Evolutionary conservation across 2,329 filamentous ascomycete species (phyloP).

Genomic region (Truncatella angustata): DNA sequence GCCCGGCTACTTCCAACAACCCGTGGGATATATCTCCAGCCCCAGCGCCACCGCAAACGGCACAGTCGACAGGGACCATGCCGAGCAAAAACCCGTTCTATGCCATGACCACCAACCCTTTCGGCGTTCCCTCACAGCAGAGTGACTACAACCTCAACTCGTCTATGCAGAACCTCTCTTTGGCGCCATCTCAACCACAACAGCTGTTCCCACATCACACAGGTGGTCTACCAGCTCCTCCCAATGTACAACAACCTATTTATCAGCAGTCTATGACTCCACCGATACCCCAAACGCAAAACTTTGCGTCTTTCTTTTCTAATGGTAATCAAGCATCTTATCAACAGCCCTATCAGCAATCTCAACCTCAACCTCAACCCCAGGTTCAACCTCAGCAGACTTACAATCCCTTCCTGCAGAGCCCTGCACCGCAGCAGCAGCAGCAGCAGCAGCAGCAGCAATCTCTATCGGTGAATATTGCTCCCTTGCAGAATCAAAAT

Average conservation of each 20-base stretch:
- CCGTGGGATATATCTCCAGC: constrained; percentile 62
- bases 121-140: constrained; percentile 51
- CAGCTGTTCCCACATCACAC: constrained; percentile 73
- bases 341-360: background rate
- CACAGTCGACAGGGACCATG: constrained; percentile 63
- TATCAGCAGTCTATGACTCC: constrained; percentile 45
- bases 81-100: constrained; percentile 58
- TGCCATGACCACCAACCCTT: constrained; percentile 73
- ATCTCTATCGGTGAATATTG: constrained; percentile 26
- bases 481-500: constrained; percentile 24
- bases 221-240: constrained; percentile 53
- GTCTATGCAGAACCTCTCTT: constrained; percentile 72
- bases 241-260: constrained; percentile 37
- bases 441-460: constrained; percentile 23
- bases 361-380: background rate
- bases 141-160: constrained; percentile 52
- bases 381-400: constrained; percentile 35
- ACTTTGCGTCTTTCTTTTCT: constrained; percentile 37
- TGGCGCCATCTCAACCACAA: constrained; percentile 44
- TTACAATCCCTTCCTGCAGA: constrained; percentile 53
- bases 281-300: constrained; percentile 40
- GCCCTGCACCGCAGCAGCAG: constrained; percentile 29
- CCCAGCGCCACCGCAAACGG: constrained; percentile 57
- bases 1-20: constrained; percentile 55
- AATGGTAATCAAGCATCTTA: constrained; percentile 42